Base-by-base conservation (phyloP, 177 flowering plant species). In the Vitis hybrid region DNA sequence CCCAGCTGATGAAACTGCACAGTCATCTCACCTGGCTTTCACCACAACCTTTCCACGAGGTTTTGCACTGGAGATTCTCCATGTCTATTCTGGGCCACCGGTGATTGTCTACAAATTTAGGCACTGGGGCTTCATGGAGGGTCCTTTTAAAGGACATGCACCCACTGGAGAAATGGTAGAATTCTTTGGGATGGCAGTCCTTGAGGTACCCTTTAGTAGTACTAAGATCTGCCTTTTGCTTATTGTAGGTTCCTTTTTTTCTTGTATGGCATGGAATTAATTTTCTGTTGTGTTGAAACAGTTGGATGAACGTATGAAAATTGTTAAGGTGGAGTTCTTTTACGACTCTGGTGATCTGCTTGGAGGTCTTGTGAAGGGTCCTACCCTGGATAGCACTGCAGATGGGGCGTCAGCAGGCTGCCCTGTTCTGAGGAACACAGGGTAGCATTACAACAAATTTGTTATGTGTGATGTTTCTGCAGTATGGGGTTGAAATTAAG, bases 81-180 rank as follows among this genome's bases (percentile, higher is more conserved):
- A 79, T 2, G 84, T 79, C 7, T 82, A 79, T 59, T 74, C 80
- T 2, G 80, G 79, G 10, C 78, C 82, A 3, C 82, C 84, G 0
- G 66, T 56, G 60, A 82, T 82, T 18, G 69, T 60, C 4, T 82
- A 60, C 75, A 79, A 82, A 56, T 82, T 82, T 60, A 70, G 84
- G 64, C 24, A 77, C 40, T 82, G 82, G 84, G 79, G 70, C 10
- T 74, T 48, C 79, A 79, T 74, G 82, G 84, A 82, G 59, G 78
- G 24, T 21, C 24, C 24, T 68, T 82, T 79, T 66, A 74, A 79
- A 65, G 84, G 84, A 9, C 76, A 78, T 61, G 60, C 77, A 40
- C 82, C 24, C 24, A 21, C 24, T 0, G 24, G 24, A 21, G 24
- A 21, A 21, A 21, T 27, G 67, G 68, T 79, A 18, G 73, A 79